Evolutionary conservation across 2,329 filamentous ascomycete species (phyloP).

Genomic region (Cordyceps farinosa): DNA sequence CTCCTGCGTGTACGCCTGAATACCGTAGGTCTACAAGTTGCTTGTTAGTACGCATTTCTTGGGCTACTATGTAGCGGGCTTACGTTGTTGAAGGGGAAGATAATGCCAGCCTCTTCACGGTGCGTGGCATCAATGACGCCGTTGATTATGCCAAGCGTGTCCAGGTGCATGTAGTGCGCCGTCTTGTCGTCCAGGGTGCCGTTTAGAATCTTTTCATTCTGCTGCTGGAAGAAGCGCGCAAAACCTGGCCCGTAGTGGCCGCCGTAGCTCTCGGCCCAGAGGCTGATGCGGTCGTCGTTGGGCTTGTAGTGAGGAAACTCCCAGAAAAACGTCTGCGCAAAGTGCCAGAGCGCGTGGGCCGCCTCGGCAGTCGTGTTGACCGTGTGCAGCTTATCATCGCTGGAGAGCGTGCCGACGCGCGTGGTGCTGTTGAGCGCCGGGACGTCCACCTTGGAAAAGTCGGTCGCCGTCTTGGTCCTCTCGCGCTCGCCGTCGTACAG

Average conservation of each 20-base stretch:
- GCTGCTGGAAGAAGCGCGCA: conserved; percentile 53
- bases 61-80: neutral
- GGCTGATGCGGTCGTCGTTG: conserved; percentile 52
- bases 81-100: conserved; percentile 60
- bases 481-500: conserved; percentile 45
- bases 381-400: conserved; percentile 28
- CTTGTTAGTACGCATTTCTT: neutral
- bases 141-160: conserved; percentile 66
- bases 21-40: conserved; percentile 45
- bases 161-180: conserved; percentile 51
- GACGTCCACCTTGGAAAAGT: conserved; percentile 34
- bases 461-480: conserved; percentile 37
- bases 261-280: conserved; percentile 67
- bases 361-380: conserved; percentile 52
- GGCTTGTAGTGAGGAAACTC: conserved; percentile 58
- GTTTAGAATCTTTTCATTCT: conserved; percentile 51
- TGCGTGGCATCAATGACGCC: conserved; percentile 63
- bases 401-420: conserved; percentile 33
- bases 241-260: conserved; percentile 67
- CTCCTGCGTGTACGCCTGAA: conserved; percentile 53
- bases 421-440: conserved; percentile 37
- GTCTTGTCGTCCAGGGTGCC: conserved; percentile 34
- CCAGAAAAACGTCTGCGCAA: conserved; percentile 58
- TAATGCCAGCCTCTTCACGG: conserved; percentile 54
- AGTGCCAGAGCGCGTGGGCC: conserved; percentile 60